Evolutionary conservation across 1,139 yeast species (phyloP).

Genomic region (Magnusiomyces ingens): DNA sequence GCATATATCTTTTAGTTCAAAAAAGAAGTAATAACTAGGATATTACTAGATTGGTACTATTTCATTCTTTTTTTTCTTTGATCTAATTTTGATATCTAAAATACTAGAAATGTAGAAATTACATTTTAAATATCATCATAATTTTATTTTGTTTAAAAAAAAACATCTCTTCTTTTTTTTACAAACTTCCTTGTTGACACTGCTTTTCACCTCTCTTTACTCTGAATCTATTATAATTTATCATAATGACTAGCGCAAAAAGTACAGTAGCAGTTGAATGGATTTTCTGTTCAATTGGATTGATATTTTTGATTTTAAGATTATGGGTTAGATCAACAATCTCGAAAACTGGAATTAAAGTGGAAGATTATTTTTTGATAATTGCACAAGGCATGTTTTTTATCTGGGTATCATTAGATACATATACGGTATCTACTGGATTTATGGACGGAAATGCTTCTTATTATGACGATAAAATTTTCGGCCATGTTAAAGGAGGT

Average conservation of each 20-base stretch:
- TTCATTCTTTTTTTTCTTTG: not conserved
- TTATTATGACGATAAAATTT: conserved; percentile 22
- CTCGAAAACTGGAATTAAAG: conserved; percentile 25
- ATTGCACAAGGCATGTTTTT: conserved; percentile 26
- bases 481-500: conserved; percentile 20
- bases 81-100: not conserved
- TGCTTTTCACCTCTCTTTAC: not conserved
- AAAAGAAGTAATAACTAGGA: no score
- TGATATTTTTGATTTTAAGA: conserved; percentile 21
- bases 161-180: not conserved
- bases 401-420: conserved; percentile 27
- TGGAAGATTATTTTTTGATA: conserved; percentile 26
- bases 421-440: conserved; percentile 24
- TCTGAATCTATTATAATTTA: no score
- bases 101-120: not conserved
- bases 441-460: conserved; percentile 27
- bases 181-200: not conserved
- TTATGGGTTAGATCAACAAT: conserved; percentile 24
- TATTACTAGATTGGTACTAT: not conserved
- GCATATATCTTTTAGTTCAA: no score
- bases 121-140: not conserved
- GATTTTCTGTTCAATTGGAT: conserved; percentile 22
- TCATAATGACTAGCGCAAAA: conserved; percentile 13
- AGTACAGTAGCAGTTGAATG: conserved; percentile 19
- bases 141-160: not conserved